Base-by-base conservation (phyloP, 83 land plant genomes). In the Picea mariana region DNA sequence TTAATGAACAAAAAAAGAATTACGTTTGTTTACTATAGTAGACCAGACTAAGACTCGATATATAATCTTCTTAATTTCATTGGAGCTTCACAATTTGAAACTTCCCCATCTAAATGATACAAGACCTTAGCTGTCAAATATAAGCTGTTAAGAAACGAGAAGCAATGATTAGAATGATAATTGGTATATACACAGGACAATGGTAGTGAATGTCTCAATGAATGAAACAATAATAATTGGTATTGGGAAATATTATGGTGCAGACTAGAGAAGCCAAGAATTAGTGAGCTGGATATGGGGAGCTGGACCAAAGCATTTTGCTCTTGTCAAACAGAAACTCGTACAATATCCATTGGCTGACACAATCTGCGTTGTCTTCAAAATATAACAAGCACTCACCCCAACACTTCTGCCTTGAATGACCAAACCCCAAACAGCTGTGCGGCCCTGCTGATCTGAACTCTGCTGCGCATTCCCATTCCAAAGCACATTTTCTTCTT, bases 221-320 rank as follows among this genome's bases (percentile, higher is more conserved):
- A 40, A 71, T 17, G 52, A 20, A 71, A 38, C 49, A 42, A 17
- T 72, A 21, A 40, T 44, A 42, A 42, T 6, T 1, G 20, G 44
- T 68, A 38, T 18, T 31, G 18, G 38, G 21, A 15, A 67, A 67
- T 38, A n/a, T 71, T n/a, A 71, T 16, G 49, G 9, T 40, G 38
- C 75, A 18, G 52, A 67, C 40, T 27, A 67, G 3, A 71, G 52
- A 38, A 71, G 52, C 75, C 75, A 71, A 38, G 49, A 71, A 1
- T 69, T 18, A 38, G 7, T 38, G n/a, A 69, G 8, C 4, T 69
- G 49, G n/a, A 17, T 16, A 38, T 18, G 21, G 15, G 21, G 75
- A 38, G 75, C 15, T 69, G 47, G 20, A 40, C 75, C 75, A 69
- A 69, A 69, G 20, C 75, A 69, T 40, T 69, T 69, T 69, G 47